Conservation (phyloP, 768 basidiomycete species). For the Auricularia sp. region DNA sequence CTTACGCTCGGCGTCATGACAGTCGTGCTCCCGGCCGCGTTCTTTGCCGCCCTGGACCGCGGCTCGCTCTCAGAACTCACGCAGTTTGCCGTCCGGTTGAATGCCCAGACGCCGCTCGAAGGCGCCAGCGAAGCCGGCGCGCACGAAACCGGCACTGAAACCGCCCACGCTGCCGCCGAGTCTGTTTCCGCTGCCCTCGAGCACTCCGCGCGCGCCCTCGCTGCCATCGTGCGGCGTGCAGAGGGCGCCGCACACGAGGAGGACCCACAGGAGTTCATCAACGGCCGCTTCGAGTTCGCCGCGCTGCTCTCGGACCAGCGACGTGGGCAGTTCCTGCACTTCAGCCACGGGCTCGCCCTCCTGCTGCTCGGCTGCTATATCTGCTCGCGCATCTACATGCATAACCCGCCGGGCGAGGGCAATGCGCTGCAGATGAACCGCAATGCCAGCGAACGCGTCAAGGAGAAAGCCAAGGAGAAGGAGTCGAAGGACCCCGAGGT, state of each 20-base stretch:
- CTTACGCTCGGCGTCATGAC: conserved; percentile 40
- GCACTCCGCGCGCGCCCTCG: conserved; percentile 3
- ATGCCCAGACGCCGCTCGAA: background rate
- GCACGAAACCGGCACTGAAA: background rate
- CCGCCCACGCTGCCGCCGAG: conserved; percentile 8
- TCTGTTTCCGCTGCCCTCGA: conserved; percentile 9
- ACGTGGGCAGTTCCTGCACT: conserved; percentile 39
- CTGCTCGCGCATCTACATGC: conserved; percentile 55
- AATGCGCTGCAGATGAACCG: conserved; percentile 34
- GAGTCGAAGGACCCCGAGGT: conserved; percentile 16
- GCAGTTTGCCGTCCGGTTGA: background rate
- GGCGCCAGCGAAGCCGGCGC: background rate
- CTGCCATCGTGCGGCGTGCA: background rate
- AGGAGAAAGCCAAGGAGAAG: conserved; percentile 17
- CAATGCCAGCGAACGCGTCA: conserved; percentile 8
- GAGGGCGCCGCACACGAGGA: conserved; percentile 7
- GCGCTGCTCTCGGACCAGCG: conserved; percentile 32
- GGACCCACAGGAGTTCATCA: conserved; percentile 3
- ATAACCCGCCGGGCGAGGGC: conserved; percentile 57
- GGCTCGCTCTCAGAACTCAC: conserved; percentile 10
- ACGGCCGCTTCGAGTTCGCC: background rate
- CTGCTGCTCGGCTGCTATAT: conserved; percentile 57
- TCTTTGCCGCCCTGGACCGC: conserved; percentile 47
- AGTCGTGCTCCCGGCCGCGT: conserved; percentile 54
- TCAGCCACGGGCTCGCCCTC: conserved; percentile 58